phyloP scores from a whole-genome alignment of 306 rosid genomes.

The Fagus sylvatica region DNA sequence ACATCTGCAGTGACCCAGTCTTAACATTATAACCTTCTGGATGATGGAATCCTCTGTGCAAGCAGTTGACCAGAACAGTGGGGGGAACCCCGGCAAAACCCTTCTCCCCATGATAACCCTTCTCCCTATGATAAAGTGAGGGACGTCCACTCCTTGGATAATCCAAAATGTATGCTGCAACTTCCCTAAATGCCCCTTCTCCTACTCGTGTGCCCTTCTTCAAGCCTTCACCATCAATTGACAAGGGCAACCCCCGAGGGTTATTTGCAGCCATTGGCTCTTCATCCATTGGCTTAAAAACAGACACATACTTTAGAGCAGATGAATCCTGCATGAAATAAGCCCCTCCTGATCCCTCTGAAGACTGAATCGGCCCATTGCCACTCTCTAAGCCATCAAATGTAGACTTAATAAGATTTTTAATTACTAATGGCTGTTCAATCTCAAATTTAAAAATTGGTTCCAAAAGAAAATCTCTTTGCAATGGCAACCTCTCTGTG shows the following conservation, averaged over 20 bases:
- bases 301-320: constrained; percentile 57
- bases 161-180: constrained; percentile 69
- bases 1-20: constrained; percentile 64
- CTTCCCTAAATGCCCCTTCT: constrained; percentile 64
- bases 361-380: constrained; percentile 57
- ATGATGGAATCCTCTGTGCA: constrained; percentile 50
- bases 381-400: constrained; percentile 59
- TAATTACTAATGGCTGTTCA: constrained; percentile 40
- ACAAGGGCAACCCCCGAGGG: constrained; percentile 54
- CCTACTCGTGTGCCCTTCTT: constrained; percentile 65
- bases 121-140: constrained; percentile 20
- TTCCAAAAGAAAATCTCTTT: constrained; percentile 51
- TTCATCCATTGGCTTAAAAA: constrained; percentile 76
- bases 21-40: constrained; percentile 46
- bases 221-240: constrained; percentile 59
- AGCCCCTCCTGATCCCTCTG: constrained; percentile 82
- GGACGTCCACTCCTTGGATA: constrained; percentile 53
- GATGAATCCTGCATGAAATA: constrained; percentile 72
- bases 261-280: constrained; percentile 75
- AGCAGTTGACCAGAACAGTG: constrained; percentile 55
- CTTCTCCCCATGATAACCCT: constrained; percentile 28
- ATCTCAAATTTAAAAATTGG: constrained; percentile 44
- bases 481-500: constrained; percentile 29
- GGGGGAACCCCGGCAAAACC: constrained; percentile 71
- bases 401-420: constrained; percentile 52